Conservation (phyloP, 1,139 yeast genomes). For the Saccharomyces hybrid region DNA sequence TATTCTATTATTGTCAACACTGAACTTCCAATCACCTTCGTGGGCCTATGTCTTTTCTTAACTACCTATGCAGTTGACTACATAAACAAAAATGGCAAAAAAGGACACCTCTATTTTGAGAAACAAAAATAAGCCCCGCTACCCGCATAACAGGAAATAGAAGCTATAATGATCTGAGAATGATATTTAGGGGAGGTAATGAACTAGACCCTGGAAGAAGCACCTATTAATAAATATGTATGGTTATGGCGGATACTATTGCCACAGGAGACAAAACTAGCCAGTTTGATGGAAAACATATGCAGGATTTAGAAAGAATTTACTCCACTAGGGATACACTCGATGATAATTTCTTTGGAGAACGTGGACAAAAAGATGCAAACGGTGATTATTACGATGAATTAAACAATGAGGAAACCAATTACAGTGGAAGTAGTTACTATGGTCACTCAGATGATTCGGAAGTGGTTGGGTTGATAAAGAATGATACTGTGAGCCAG, state of each 20-base stretch:
- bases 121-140: background rate
- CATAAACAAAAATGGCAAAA: background rate
- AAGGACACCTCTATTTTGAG: conserved; percentile 1
- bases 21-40: background rate
- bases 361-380: background rate
- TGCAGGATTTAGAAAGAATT: background rate
- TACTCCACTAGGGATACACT: background rate
- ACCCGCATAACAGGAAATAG: background rate
- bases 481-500: background rate
- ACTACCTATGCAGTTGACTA: too few species aligned
- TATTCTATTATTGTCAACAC: background rate
- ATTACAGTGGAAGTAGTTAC: background rate
- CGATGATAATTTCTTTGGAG: background rate
- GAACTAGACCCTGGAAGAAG: background rate
- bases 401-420: background rate
- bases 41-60: too few species aligned
- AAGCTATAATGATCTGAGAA: background rate
- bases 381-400: background rate
- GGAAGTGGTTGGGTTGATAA: background rate
- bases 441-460: background rate
- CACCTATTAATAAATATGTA: background rate
- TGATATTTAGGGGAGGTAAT: background rate
- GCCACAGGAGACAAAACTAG: background rate
- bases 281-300: background rate
- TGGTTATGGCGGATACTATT: background rate